These are phyloP conservation scores for Eutrema heterophyllum DNA, from an alignment of 345 rosid genomes.

Conservation along the genomic window DNA sequence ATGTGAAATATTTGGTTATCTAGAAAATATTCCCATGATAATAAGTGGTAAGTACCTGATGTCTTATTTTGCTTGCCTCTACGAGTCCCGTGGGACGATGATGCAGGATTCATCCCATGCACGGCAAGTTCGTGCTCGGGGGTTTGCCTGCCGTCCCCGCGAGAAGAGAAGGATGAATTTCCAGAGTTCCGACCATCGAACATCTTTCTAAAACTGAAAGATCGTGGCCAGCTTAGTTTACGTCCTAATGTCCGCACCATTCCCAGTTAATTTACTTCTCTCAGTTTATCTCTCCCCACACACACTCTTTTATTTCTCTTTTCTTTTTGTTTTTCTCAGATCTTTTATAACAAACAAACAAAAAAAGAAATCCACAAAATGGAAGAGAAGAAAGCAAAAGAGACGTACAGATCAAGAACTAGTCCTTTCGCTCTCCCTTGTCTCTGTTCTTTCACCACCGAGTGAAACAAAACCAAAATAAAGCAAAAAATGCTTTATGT, in stretches of 20 bases:
- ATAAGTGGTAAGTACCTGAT: conserved; percentile 1
- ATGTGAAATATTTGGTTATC: not conserved
- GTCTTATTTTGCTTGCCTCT: conserved; percentile 3
- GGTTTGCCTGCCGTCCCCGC: conserved; percentile 29
- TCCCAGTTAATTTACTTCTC: conserved; percentile 23
- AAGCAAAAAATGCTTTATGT: conserved; percentile 1
- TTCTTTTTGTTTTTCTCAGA: not conserved
- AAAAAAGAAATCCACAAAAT: not conserved
- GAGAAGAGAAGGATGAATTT: conserved; percentile 31
- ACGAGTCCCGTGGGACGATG: not conserved
- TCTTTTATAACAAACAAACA: not conserved
- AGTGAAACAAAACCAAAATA: not conserved
- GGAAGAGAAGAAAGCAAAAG: conserved; percentile 23
- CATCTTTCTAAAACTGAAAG: conserved; percentile 47
- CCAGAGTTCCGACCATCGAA: conserved; percentile 42
- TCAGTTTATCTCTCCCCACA: conserved; percentile 12
- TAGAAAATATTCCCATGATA: not conserved
- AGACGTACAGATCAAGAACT: conserved; percentile 11
- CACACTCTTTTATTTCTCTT: not conserved
- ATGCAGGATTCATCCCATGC: not conserved
- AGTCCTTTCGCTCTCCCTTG: conserved; percentile 4
- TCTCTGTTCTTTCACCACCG: conserved; percentile 23
- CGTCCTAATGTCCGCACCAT: conserved; percentile 66
- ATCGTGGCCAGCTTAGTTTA: conserved; percentile 43
- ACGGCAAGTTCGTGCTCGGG: conserved; percentile 18